Conservation (phyloP, 441 rosid genomes). For the Sinapis alba region DNA sequence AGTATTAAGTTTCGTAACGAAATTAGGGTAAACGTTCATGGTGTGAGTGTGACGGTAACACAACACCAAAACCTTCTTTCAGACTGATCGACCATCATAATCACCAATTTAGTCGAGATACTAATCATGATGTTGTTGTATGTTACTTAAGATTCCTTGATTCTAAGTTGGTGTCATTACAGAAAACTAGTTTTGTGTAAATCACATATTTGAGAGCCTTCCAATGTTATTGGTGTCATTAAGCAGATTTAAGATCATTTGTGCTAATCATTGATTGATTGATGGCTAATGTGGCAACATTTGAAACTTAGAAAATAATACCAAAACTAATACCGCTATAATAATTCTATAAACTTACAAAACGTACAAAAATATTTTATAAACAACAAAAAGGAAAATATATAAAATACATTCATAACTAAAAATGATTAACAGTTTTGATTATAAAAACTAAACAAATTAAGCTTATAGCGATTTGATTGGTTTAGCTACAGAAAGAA, state of each 20-base stretch:
- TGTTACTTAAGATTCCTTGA: not conserved
- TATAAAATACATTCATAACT: not conserved
- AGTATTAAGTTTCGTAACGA: not conserved
- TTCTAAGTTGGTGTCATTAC: not conserved
- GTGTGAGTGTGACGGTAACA: not conserved
- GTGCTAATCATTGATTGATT: not conserved
- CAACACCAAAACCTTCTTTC: not conserved
- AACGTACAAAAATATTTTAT: not conserved
- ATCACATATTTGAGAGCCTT: not conserved
- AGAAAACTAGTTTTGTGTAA: not conserved
- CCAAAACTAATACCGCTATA: not conserved
- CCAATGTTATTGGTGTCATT: not conserved
- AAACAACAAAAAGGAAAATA: too few species aligned
- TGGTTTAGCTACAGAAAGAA: not conserved
- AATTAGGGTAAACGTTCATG: not conserved
- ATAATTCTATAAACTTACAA: not conserved
- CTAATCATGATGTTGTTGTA: not conserved
- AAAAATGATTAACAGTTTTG: too few species aligned
- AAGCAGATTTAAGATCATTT: not conserved
- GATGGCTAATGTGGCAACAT: not conserved
- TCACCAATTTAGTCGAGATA: not conserved
- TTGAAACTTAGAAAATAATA: not conserved
- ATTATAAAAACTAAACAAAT: too few species aligned
- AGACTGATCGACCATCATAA: not conserved
- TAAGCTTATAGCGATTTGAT: not conserved